phyloP scores from a whole-genome alignment of 2,329 filamentous ascomycete genomes.

The Paecilomyces sp. region DNA sequence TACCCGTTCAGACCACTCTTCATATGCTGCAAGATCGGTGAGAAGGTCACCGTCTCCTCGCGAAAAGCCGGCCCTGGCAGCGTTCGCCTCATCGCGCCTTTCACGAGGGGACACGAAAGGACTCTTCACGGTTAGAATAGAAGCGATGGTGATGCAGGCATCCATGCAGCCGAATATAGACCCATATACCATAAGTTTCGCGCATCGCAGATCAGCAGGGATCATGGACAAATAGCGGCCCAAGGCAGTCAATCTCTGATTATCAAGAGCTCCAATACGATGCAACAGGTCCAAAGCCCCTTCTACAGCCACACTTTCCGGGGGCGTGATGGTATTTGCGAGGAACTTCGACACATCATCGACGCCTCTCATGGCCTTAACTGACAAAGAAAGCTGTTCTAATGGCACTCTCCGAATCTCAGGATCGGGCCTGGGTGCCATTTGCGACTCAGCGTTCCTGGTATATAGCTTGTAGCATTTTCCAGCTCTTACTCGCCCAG shows the following conservation, averaged over 20 bases:
- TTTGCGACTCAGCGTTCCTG: conserved; percentile 70
- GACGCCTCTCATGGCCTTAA: conserved; percentile 84
- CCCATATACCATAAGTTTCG: conserved; percentile 92
- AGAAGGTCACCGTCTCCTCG: conserved; percentile 77
- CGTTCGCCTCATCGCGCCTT: conserved; percentile 73
- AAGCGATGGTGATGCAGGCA: conserved; percentile 78
- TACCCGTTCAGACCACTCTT: conserved; percentile 68
- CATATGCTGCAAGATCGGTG: conserved; percentile 77
- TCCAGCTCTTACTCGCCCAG: conserved; percentile 84
- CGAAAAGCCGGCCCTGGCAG: conserved; percentile 67
- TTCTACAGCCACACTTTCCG: conserved; percentile 75
- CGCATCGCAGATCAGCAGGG: conserved; percentile 83
- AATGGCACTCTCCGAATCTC: conserved; percentile 90
- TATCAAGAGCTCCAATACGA: conserved; percentile 83
- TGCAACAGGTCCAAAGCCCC: conserved; percentile 72
- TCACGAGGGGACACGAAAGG: conserved; percentile 82
- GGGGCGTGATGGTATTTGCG: conserved; percentile 79
- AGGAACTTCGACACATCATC: conserved; percentile 75
- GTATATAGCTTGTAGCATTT: conserved; percentile 96
- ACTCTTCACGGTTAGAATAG: conserved; percentile 81
- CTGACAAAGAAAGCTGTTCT: conserved; percentile 88
- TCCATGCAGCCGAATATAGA: conserved; percentile 90
- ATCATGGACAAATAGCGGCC: conserved; percentile 93
- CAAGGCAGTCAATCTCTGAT: conserved; percentile 78
- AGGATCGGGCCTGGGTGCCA: conserved; percentile 82